Evolutionary conservation across 345 rosid genomes (phyloP).

Genomic region (Firmiana major): DNA sequence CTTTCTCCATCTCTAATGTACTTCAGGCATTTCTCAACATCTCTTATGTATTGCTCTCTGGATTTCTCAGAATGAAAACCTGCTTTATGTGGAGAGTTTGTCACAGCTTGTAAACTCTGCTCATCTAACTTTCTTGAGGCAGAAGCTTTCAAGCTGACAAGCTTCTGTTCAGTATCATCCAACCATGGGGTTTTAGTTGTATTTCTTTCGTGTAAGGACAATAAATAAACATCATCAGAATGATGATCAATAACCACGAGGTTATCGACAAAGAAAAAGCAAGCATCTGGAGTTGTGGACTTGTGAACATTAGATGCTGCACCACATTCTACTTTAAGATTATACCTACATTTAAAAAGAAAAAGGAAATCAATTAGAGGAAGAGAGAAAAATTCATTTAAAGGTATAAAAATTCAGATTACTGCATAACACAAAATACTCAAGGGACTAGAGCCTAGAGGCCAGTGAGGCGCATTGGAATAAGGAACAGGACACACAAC

Average conservation of each 20-base stretch:
- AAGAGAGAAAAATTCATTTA: neutral
- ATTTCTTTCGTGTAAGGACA: slow-evolving; percentile 54
- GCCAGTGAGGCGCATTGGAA: neutral
- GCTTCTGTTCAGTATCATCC: slow-evolving; percentile 64
- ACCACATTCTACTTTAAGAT: slow-evolving; percentile 93
- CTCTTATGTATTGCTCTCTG: slow-evolving; percentile 56
- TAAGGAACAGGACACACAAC: neutral
- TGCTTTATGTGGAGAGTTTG: slow-evolving; percentile 22
- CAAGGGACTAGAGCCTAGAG: neutral
- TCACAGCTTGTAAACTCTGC: slow-evolving; percentile 23
- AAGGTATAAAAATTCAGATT: neutral
- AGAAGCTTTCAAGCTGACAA: slow-evolving; percentile 39
- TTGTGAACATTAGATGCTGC: slow-evolving; percentile 58
- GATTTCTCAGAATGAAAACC: slow-evolving; percentile 64
- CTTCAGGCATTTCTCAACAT: slow-evolving; percentile 63
- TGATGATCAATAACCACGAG: slow-evolving; percentile 71
- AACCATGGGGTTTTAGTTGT: slow-evolving; percentile 41
- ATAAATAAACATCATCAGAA: slow-evolving; percentile 59
- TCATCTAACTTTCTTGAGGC: slow-evolving; percentile 22
- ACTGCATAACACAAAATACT: neutral
- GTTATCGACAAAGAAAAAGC: slow-evolving; percentile 83
- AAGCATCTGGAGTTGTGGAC: slow-evolving; percentile 83
- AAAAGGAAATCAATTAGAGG: neutral
- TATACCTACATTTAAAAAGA: slow-evolving; percentile 49
- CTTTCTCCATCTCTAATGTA: slow-evolving; percentile 96